Conservation (phyloP, 1,284 basidiomycete species). For the Sporisorium scitamineum region DNA sequence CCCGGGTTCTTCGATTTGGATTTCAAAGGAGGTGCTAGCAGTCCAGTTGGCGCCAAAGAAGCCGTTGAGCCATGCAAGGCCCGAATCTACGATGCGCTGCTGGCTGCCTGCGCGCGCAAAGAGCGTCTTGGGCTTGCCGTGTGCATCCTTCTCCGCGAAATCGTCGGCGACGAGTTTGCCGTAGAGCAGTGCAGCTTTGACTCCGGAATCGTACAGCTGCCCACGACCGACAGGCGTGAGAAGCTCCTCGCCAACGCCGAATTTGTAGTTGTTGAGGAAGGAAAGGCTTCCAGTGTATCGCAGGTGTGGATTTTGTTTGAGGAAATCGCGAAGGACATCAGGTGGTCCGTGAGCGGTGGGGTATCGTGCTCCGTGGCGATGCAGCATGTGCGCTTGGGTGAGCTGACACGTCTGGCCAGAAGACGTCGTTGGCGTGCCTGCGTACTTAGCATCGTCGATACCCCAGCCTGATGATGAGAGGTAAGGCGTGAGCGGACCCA, state of each 20-base stretch:
- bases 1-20: slow-evolving; percentile 62
- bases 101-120: slow-evolving; percentile 66
- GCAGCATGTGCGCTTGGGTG: slow-evolving; percentile 63
- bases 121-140: slow-evolving; percentile 41
- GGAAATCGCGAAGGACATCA: slow-evolving; percentile 36
- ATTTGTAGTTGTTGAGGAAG: slow-evolving; percentile 61
- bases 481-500: slow-evolving; percentile 67
- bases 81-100: slow-evolving; percentile 66
- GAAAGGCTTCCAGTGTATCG: slow-evolving; percentile 54
- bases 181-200: slow-evolving; percentile 58
- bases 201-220: slow-evolving; percentile 60
- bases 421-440: slow-evolving; percentile 39
- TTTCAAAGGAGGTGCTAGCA: slow-evolving; percentile 54
- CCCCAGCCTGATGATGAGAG: slow-evolving; percentile 58
- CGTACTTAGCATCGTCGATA: slow-evolving; percentile 58
- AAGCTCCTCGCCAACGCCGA: slow-evolving; percentile 62
- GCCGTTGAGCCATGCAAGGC: slow-evolving; percentile 57
- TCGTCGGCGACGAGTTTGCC: slow-evolving; percentile 43
- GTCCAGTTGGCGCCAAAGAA: slow-evolving; percentile 54
- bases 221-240: slow-evolving; percentile 63
- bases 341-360: slow-evolving; percentile 51
- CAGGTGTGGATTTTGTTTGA: slow-evolving; percentile 24
- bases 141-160: slow-evolving; percentile 18
- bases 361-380: slow-evolving; percentile 66
- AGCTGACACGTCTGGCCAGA: slow-evolving; percentile 50